phyloP scores from a whole-genome alignment of 2,329 filamentous ascomycete genomes.

The Phaeosphaeriaceae sp. region DNA sequence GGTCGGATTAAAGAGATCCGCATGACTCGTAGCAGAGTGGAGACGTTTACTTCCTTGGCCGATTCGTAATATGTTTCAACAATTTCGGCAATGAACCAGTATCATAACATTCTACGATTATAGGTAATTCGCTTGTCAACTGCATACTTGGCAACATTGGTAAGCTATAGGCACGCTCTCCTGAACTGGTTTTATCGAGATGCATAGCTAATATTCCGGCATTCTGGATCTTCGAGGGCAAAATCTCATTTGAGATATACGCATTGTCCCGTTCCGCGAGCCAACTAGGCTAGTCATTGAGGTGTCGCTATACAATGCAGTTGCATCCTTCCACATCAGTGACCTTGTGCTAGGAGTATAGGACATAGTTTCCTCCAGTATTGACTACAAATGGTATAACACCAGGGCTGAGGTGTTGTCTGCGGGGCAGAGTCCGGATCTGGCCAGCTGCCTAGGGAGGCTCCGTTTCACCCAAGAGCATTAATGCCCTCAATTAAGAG shows the following conservation, averaged over 20 bases:
- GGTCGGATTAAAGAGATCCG: slow-evolving; percentile 22
- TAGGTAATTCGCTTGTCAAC: slow-evolving; percentile 11
- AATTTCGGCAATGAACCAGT: slow-evolving; percentile 17
- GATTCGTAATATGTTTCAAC: slow-evolving; percentile 19
- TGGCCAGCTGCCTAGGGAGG: slow-evolving; percentile 17
- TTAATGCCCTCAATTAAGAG: slow-evolving; percentile 20
- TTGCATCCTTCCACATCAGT: neutral
- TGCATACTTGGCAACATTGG: neutral
- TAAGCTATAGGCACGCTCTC: neutral
- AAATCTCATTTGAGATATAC: too few species aligned
- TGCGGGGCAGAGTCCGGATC: slow-evolving; percentile 20
- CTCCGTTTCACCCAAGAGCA: slow-evolving; percentile 10
- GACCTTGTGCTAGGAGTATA: slow-evolving; percentile 1
- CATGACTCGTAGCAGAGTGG: slow-evolving; percentile 25
- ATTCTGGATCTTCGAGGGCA: too few species aligned
- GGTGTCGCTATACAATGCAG: neutral
- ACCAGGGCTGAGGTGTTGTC: neutral
- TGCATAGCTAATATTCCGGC: neutral
- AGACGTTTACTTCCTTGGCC: slow-evolving; percentile 21
- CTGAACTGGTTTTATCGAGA: neutral
- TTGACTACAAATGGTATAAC: slow-evolving; percentile 18
- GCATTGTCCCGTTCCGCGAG: too few species aligned
- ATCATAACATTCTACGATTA: slow-evolving; percentile 23
- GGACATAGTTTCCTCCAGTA: slow-evolving; percentile 5
- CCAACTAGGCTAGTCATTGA: too few species aligned